These are phyloP conservation scores for Cladophialophora chaetospira DNA, from an alignment of 2,329 filamentous ascomycete species.

Conservation along the genomic window DNA sequence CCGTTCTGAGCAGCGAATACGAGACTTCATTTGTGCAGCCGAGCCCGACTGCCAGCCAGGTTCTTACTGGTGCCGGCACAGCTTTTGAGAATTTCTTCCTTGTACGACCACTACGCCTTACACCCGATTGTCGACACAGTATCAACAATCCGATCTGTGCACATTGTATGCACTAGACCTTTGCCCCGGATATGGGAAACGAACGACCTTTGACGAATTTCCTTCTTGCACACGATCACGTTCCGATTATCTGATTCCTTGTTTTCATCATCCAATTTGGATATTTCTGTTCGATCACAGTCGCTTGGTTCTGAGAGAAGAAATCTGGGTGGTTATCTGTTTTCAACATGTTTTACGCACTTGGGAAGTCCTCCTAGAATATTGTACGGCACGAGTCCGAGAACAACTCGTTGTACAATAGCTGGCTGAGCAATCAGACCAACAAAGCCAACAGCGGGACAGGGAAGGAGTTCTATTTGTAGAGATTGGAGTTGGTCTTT, in stretches of 20 bases:
- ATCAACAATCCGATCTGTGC: constrained; percentile 1
- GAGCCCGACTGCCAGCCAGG: constrained; percentile 17
- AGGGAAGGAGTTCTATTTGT: neutral
- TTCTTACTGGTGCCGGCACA: constrained; percentile 11
- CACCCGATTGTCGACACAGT: constrained; percentile 12
- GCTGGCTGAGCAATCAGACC: neutral
- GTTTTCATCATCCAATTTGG: neutral
- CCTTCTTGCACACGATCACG: neutral
- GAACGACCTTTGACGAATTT: neutral
- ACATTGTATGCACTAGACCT: constrained; percentile 5
- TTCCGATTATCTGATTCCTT: neutral
- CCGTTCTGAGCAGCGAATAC: constrained; percentile 16
- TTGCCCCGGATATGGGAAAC: neutral
- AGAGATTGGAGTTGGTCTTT: neutral
- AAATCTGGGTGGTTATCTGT: neutral
- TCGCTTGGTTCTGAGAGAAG: neutral
- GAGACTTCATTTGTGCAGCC: constrained; percentile 2
- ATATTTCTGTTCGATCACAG: neutral
- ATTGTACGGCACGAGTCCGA: neutral
- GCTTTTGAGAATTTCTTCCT: constrained; percentile 4
- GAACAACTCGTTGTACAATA: neutral
- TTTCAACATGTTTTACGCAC: neutral
- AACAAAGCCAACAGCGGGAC: neutral
- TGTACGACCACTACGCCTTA: neutral
- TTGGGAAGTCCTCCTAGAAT: neutral